Evolutionary conservation across 176 grass and related monocot species (phyloP), one percentile per base, ranked within the genome.

Genomic region (Oryza brachyantha): DNA sequence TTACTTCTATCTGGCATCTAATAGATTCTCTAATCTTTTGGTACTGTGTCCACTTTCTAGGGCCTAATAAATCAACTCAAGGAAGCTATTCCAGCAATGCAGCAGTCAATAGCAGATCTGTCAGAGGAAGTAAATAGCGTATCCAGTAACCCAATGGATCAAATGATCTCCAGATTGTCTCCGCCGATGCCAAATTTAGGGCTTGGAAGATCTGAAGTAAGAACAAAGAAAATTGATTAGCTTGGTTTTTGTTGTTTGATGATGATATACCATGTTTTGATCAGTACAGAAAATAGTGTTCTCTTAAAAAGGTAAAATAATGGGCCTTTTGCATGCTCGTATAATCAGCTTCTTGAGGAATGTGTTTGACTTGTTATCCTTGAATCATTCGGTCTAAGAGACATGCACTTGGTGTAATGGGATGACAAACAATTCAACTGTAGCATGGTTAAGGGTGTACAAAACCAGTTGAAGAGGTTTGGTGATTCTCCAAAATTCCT

Each of bases 11-110:
- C 43, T 68, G 24, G 2, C 25, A 66, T 73, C 77, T 76, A 36
- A 92, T 48, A 74, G 50, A 50, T 66, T 74, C 1, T 75, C 69
- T 77, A 40, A 86, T 71, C 55, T 42, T 79, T 68, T 70, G 8
- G 63, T 78, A 36, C 73, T 64, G 50, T 86, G 42, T 68, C 43
- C 64, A 75, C 77, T 87, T 11, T 79, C 6, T 57, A 99, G 96
- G 96, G 96, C 36, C 86, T 99, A 83, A 93, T 96, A 78, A 93
- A 91, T 89, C 96, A 99, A 91, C 85, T 99, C 50, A 99, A 96
- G 74, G 92, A 99, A 84, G 86, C 92, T 70, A 89, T 99, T 84
- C 96, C 96, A n/a, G 69, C 88, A 74, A 93, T 99, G 88, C 96
- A 99, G 68, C 89, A 87, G 55, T 96, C 96, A 34, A 99, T 96